Evolutionary conservation across 1,284 basidiomycete species (phyloP), one percentile per base, ranked within the genome.

Genomic region (Boletus nobilissimus): DNA sequence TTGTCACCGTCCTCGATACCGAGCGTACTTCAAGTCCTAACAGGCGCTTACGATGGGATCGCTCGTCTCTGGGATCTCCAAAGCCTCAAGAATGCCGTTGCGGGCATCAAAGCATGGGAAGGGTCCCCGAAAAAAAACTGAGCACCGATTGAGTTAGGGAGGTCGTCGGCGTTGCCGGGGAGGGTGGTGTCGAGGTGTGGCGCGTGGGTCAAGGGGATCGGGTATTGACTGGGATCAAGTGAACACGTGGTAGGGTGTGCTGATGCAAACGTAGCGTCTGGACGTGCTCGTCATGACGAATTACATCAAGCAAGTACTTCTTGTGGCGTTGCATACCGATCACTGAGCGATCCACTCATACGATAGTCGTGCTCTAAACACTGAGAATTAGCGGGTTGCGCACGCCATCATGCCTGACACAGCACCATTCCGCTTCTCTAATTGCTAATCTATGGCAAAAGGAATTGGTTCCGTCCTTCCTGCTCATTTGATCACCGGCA

Each of bases 51-150:
- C 84, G 95, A 97, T 78, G 96, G 96, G 51, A 88, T 93, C 2
- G 93, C 95, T 5, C 91, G 96, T 39, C 88, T 98, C 32, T 98
- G 97, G 97, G 97, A 99, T 85, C 86, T 97, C 40, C 89, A 97
- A 3, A 95, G 93, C 81, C 87, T 89, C 29, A 92, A 92, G 81
- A 86, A 88, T 19, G 90, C 93, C 2, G 88, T 96, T 84, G 89
- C 93, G 81, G 91, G 89, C 77, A 96, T 97, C 85, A 90, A 89
- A 67, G 90, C 88, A 4, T 92, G 91, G 91, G 90, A 91, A 8
- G 89, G 88, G 26, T 78, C 36, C 1, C 7, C 81, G 10, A 87
- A 88, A 84, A 96, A 97, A 84, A 89, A 0, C 84, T 97, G 75
- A 90, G 90, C 64, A 88, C 96, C 16, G 95, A 96, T 84, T 97